Percentiles rank a stretch among this genome's conserved stretches.
phyloP scores from a whole-genome alignment of 176 grass and related monocot genomes.

The Olyra latifolia region DNA sequence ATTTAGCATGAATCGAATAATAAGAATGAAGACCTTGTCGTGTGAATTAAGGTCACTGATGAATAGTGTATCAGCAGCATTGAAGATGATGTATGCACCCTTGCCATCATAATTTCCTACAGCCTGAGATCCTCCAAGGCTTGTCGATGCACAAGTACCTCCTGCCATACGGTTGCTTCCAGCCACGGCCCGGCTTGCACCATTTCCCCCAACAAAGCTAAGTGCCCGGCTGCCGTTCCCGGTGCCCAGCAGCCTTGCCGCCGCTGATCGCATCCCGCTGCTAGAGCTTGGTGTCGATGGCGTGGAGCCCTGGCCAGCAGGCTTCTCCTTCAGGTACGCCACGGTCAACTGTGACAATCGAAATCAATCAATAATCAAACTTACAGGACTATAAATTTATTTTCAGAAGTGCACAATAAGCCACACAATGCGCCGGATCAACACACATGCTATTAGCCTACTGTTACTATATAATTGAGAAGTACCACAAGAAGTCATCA shows the following conservation, averaged over 20 bases:
- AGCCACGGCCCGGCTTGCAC: slow-evolving; percentile 52
- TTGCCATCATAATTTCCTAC: slow-evolving; percentile 76
- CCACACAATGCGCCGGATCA: not conserved
- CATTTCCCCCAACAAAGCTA: slow-evolving; percentile 88
- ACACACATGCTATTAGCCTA: not conserved
- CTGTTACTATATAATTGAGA: not conserved
- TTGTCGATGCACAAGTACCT: slow-evolving; percentile 50
- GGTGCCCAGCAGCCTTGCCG: slow-evolving; percentile 81
- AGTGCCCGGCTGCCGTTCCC: slow-evolving; percentile 74
- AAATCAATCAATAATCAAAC: not conserved
- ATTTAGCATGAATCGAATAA: not conserved
- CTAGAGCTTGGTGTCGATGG: slow-evolving; percentile 70
- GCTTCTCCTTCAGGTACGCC: slow-evolving; percentile 86
- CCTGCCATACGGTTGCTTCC: slow-evolving; percentile 66
- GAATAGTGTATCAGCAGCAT: slow-evolving; percentile 78
- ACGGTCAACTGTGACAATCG: slow-evolving; percentile 67
- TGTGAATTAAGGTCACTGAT: slow-evolving; percentile 92
- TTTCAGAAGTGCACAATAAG: not conserved
- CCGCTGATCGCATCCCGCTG: slow-evolving; percentile 80
- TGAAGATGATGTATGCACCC: slow-evolving; percentile 90
- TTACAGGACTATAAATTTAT: not conserved
- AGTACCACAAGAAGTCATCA: not conserved
- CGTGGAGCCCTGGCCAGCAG: slow-evolving; percentile 58
- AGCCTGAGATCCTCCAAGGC: slow-evolving; percentile 50
- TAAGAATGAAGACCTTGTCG: slow-evolving; percentile 71